Conservation (phyloP, 1,284 basidiomycete genomes). For the Trichosporon sp. region DNA sequence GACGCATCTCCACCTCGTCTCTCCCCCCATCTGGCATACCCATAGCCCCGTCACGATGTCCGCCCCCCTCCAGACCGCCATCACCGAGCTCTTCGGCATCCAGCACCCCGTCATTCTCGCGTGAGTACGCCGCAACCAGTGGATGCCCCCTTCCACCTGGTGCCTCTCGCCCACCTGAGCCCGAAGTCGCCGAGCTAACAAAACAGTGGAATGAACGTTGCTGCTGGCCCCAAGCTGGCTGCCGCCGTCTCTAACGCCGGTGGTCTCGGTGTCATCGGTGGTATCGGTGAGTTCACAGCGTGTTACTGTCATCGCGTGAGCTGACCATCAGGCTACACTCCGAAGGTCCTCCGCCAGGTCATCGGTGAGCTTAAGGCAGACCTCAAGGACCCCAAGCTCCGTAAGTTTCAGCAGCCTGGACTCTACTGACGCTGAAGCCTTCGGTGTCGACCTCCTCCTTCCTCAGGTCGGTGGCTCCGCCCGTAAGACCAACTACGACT, state of each 20-base stretch:
- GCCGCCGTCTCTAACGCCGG: constrained; percentile 73
- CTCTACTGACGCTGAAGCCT: constrained; percentile 53
- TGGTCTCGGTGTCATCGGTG: constrained; percentile 81
- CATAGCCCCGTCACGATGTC: not conserved
- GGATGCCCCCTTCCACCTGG: not conserved
- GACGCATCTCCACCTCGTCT: not conserved
- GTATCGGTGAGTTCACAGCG: constrained; percentile 50
- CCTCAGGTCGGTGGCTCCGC: constrained; percentile 76
- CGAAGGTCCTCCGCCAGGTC: constrained; percentile 53
- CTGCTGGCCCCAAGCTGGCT: constrained; percentile 75
- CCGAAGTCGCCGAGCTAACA: not conserved
- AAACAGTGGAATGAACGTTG: constrained; percentile 71
- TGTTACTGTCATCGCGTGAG: not conserved
- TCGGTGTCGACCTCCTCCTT: constrained; percentile 79
- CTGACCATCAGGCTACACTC: constrained; percentile 21
- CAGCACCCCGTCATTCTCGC: constrained; percentile 83
- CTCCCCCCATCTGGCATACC: constrained; percentile 1
- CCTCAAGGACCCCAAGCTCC: constrained; percentile 50
- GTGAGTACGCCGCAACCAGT: not conserved
- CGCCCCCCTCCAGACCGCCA: not conserved
- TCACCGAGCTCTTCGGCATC: constrained; percentile 57
- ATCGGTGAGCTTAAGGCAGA: constrained; percentile 68
- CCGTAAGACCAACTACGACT: constrained; percentile 67
- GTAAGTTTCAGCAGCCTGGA: not conserved
- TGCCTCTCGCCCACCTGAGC: not conserved